Conservation (phyloP, 2,329 filamentous ascomycete genomes). For the Fusarium tjaetaba region DNA sequence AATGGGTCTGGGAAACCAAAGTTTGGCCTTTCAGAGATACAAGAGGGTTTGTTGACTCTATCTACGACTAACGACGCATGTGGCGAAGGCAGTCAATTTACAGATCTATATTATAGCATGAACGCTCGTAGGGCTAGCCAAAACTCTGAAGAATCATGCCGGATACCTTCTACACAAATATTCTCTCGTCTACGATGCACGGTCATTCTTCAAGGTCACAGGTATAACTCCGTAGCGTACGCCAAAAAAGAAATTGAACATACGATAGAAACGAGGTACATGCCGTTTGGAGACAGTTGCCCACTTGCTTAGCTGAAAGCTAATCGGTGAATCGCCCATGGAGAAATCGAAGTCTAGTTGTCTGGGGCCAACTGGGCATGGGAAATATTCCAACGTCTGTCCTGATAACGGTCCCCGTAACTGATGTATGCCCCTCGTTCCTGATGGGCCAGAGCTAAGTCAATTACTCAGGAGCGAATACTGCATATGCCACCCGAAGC, state of each 20-base stretch:
- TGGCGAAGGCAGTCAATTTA: accelerated
- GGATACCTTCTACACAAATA: not conserved
- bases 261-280: accelerated
- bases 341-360: too few relatives aligned
- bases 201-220: accelerated
- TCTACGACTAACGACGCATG: accelerated
- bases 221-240: too few relatives aligned
- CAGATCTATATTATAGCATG: accelerated
- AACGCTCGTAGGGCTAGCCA: accelerated
- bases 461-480: accelerated
- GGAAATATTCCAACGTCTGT: not conserved
- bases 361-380: too few relatives aligned
- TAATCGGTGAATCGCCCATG: accelerated
- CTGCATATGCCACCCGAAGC: not conserved
- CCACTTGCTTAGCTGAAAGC: not conserved
- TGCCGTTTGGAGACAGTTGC: accelerated
- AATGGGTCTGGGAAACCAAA: not conserved
- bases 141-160: accelerated
- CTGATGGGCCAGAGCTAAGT: accelerated
- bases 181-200: not conserved
- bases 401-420: not conserved
- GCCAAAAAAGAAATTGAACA: not conserved
- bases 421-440: accelerated
- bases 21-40: not conserved
- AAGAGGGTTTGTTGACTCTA: not conserved